phyloP scores from a whole-genome alignment of 2,329 filamentous ascomycete species.

The Ophiostoma sp. region DNA sequence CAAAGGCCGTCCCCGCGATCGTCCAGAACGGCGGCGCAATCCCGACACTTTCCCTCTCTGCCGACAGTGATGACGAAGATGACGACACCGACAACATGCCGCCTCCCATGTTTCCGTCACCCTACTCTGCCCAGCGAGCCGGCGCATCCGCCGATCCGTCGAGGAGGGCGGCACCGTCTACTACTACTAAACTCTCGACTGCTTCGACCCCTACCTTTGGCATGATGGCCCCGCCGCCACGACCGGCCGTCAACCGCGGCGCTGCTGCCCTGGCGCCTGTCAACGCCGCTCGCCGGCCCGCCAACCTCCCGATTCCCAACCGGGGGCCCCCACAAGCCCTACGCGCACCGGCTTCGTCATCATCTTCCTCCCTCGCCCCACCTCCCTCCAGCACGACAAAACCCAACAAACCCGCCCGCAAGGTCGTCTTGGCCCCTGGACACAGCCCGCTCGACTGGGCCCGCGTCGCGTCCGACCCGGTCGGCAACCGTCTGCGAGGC shows the following conservation, averaged over 20 bases:
- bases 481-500: constrained; percentile 60
- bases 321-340: too few relatives aligned
- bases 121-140: constrained; percentile 55
- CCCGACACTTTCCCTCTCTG: constrained; percentile 50
- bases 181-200: background rate
- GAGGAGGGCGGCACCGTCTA: background rate
- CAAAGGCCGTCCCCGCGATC: constrained; percentile 46
- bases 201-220: constrained; percentile 21
- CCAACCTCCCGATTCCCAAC: constrained; percentile 27
- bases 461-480: constrained; percentile 63
- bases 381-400: constrained; percentile 56
- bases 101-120: constrained; percentile 50
- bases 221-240: constrained; percentile 38
- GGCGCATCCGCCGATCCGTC: constrained; percentile 30
- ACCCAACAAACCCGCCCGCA: constrained; percentile 57
- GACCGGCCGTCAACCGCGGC: constrained; percentile 23
- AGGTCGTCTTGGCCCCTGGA: constrained; percentile 82
- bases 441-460: constrained; percentile 98
- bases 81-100: constrained; percentile 36
- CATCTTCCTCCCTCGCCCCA: constrained; percentile 40
- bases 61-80: constrained; percentile 20
- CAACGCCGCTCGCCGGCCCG: constrained; percentile 24
- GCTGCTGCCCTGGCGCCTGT: constrained; percentile 14
- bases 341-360: constrained; percentile 27
- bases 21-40: constrained; percentile 34